Conservation (phyloP, 148 eudicot genomes). For the Heliosperma pusillum region DNA sequence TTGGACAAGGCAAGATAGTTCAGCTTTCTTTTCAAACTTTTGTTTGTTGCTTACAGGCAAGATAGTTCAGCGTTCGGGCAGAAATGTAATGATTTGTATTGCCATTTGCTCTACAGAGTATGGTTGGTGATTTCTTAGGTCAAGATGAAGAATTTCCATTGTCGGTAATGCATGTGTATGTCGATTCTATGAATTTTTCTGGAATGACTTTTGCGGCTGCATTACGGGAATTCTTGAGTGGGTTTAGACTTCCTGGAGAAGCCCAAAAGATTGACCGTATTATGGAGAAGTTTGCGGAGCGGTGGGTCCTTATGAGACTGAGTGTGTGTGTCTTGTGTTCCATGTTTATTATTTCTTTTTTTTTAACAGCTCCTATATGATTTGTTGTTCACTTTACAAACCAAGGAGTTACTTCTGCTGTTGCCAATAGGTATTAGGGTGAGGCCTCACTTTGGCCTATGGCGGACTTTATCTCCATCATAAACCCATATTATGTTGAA, state of each 20-base stretch:
- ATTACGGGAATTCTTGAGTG: constrained; percentile 81
- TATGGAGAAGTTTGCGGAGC: constrained; percentile 98
- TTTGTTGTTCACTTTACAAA: no score
- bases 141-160: constrained; percentile 96
- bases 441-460: no score
- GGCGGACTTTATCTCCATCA: no score
- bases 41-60: no score
- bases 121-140: constrained; percentile 96
- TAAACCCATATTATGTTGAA: no score
- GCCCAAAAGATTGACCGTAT: constrained; percentile 99
- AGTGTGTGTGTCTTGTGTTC: neutral
- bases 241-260: constrained; percentile 98
- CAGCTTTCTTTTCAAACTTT: neutral
- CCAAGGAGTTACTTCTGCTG: no score
- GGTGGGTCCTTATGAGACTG: constrained; percentile 46
- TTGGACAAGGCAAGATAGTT: constrained; percentile 65
- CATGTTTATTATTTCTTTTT: neutral
- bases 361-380: no score
- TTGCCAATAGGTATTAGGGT: no score
- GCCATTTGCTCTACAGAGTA: constrained; percentile 53
- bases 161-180: constrained; percentile 95
- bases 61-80: neutral
- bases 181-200: constrained; percentile 85
- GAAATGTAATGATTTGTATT: constrained; percentile 3
- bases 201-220: constrained; percentile 89